Evolutionary conservation across 2,329 filamentous ascomycete genomes (phyloP), one percentile per base, ranked within the genome.

Genomic region (Aspergillus alliaceus): DNA sequence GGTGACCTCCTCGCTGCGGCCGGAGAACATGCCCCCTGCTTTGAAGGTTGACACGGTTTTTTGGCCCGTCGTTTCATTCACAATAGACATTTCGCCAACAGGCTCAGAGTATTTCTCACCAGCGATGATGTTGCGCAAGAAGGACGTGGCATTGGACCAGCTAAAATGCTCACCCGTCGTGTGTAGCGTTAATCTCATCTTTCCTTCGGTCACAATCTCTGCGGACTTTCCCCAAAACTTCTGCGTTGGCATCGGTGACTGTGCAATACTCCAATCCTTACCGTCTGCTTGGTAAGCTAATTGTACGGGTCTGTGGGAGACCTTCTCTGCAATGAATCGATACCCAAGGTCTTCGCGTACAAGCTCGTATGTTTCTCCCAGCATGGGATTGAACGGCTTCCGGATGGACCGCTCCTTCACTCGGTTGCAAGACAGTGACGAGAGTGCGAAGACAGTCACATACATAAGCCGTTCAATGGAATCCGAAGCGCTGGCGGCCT

Each of bases 221-320:
- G 91, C 91, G 54, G 89, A 93, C 79, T 98, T 98, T 55, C 95
- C 95, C 95, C 95, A 98, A 79, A 99, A 99, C 72, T 98, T 98
- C 71, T 99, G 93, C 22, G 89, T 89, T 0, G 95, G 95, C 56
- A 90, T 88, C 0, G 95, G 91, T 4, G 89, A 90, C 71, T 98
- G 95, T 1, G 90, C 83, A 60, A 96, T 88, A 2, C 89, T 91
- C 95, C 95, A 99, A 56, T 84, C 80, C 37, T 86, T 83, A 37
- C 90, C 86, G 72, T 99, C 95, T 4, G 93, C 95, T 73, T 98
- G 93, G 79, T 93, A 93, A 6, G 95, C 95, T 68, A 98, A 86
- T 61, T 93, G 87, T 14, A 99, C 91, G 0, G 95, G 95, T 4
- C 95, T 88, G 73, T 99, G 95, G 15, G 87, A 90, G 7, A 99